phyloP scores from a whole-genome alignment of 495 filamentous ascomycete species.

The Penicillium longicatenatum region DNA sequence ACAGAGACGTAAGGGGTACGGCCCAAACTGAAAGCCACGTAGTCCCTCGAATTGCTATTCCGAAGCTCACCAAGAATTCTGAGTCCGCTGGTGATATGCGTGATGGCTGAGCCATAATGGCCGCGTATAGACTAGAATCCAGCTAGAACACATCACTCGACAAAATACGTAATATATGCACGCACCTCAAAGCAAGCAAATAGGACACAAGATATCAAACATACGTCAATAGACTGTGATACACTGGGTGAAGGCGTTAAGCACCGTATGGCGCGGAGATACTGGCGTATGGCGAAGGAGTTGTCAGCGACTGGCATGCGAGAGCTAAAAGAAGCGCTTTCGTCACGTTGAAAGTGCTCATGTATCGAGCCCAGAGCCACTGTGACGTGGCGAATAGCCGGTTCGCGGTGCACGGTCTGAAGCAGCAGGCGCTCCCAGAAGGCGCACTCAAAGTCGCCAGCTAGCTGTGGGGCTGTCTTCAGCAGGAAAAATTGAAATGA shows the following conservation, averaged over 20 bases:
- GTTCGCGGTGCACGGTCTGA: slow-evolving; percentile 59
- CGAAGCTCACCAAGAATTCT: slow-evolving; percentile 30
- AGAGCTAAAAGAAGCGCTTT: slow-evolving; percentile 17
- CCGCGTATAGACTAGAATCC: slow-evolving; percentile 30
- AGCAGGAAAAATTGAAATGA: slow-evolving; percentile 63
- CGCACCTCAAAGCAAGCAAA: slow-evolving; percentile 29
- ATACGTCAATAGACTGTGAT: slow-evolving; percentile 36
- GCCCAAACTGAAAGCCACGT: background rate
- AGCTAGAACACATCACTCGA: slow-evolving; percentile 4
- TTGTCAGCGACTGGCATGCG: background rate
- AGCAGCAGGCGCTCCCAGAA: slow-evolving; percentile 60
- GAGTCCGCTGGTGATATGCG: slow-evolving; percentile 35
- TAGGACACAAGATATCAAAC: slow-evolving; percentile 50
- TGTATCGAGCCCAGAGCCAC: slow-evolving; percentile 64
- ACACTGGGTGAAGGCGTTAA: background rate
- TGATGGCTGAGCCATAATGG: slow-evolving; percentile 35
- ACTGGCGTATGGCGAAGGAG: slow-evolving; percentile 10
- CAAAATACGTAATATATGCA: background rate
- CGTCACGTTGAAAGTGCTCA: slow-evolving; percentile 60
- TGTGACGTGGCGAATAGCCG: slow-evolving; percentile 63
- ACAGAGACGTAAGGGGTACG: slow-evolving; percentile 16
- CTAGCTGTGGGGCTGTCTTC: slow-evolving; percentile 58
- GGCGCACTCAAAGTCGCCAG: slow-evolving; percentile 62
- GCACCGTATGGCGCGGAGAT: slow-evolving; percentile 8
- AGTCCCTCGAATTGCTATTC: background rate